Base-by-base conservation (phyloP, 768 basidiomycete genomes). In the Neoboletus subvelutipes region DNA sequence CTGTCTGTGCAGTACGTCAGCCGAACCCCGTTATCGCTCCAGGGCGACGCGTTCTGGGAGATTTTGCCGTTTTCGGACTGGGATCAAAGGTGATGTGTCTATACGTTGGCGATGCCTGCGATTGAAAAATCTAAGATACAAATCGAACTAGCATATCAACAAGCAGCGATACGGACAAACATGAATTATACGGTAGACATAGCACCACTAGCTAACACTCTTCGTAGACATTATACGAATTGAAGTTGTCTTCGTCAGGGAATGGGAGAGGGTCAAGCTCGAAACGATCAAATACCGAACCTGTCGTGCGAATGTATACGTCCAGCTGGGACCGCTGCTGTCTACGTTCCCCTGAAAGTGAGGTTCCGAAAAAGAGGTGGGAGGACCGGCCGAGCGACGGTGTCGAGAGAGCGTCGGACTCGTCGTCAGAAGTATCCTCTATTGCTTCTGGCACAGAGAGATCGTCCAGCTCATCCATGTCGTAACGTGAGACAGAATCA, bases 351-450 rank as follows among this genome's bases (percentile, higher is more conserved):
- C 72, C 67, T 40, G 80, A 77, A 52, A 82, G 76, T 20, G 83
- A 75, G 33, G 79, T 72, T 54, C 80, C 78, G 51, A 82, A 75
- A 52, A 78, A 77, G 58, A 84, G 70, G 47, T 83, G 81, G 18
- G 83, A 80, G 41, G 87, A 87, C 60, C 78, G 78, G 62, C 80
- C 78, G 46, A 83, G 63, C 41, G 82, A 85, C 47, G 86, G 87
- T 8, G 87, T 85, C 11, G 81, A 80, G 11, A 78, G 81, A 5
- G 81, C 75, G 64, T 92, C 90, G 17, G 89, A 90, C 76, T 91
- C 90, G 75, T 92, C 90, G 74, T 92, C 90, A 45, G 90, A 92
- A 37, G 80, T 83, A 72, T 92, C 90, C 70, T 91, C 89, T 78
- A 91, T 88, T 41, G 88, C 84, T 66, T 91, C 90, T 43, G 88